Percentiles rank a stretch among this genome's conserved stretches.
Evolutionary conservation across 306 rosid species (phyloP).

Genomic region (Corylus americana): DNA sequence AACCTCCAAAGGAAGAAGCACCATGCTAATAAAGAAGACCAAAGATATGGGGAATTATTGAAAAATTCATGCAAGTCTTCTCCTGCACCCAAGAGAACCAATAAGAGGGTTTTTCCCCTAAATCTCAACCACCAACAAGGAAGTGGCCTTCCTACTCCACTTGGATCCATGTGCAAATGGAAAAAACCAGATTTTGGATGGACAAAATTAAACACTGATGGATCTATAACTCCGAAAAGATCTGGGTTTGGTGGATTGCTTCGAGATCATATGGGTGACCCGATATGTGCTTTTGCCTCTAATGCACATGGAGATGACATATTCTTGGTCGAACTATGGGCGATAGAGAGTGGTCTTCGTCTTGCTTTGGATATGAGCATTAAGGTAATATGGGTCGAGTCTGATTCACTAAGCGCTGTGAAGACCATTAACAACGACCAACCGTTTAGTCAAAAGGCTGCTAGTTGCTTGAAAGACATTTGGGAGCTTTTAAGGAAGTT

Average conservation of each 20-base stretch:
- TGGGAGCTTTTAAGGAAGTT: too few species aligned
- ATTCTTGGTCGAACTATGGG: conserved; percentile 51
- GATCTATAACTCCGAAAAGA: not conserved
- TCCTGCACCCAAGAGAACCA: not conserved
- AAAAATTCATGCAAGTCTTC: too few species aligned
- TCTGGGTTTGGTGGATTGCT: not conserved
- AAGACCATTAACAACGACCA: not conserved
- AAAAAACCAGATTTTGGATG: not conserved
- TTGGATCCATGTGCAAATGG: not conserved
- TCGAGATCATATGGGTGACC: not conserved
- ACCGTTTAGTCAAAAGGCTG: too few species aligned
- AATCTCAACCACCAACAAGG: too few species aligned
- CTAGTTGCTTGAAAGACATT: too few species aligned
- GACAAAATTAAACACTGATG: not conserved
- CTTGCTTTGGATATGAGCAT: conserved; percentile 45
- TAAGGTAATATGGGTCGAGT: conserved; percentile 51
- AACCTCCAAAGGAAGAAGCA: not conserved
- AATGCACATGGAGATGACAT: conserved; percentile 12
- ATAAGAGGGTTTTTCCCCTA: too few species aligned
- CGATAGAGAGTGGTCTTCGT: conserved; percentile 54
- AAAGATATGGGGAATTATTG: not conserved
- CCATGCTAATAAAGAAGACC: not conserved
- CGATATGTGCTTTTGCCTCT: not conserved
- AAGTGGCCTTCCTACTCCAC: too few species aligned
- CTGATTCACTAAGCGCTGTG: conserved; percentile 51